These are phyloP conservation scores for Cryptomeria japonica DNA, from an alignment of 75 land plant genomes.

Conservation along the genomic window DNA sequence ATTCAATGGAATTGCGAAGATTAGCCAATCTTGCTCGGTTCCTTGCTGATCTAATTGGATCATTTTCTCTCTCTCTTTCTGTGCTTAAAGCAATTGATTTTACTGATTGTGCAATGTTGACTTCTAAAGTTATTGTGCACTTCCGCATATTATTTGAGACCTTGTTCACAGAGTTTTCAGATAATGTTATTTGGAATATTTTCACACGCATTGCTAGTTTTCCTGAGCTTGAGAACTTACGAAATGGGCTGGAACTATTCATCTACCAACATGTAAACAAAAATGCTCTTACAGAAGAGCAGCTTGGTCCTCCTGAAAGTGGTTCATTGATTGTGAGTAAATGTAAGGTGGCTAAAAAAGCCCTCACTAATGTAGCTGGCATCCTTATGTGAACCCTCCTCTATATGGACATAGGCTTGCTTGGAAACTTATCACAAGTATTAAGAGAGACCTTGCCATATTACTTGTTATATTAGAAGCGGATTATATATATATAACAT, in stretches of 20 bases:
- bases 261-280: slow-evolving; percentile 48
- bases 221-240: slow-evolving; percentile 64
- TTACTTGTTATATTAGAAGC: not conserved
- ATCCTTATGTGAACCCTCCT: slow-evolving; percentile 46
- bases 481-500: not conserved
- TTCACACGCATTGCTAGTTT: slow-evolving; percentile 75
- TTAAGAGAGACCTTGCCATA: not conserved
- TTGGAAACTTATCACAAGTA: not conserved
- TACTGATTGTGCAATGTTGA: slow-evolving; percentile 41
- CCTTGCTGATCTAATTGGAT: slow-evolving; percentile 63
- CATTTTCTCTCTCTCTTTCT: slow-evolving; percentile 71
- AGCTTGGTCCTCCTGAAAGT: slow-evolving; percentile 19
- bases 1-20: slow-evolving; percentile 64
- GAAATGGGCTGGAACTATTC: slow-evolving; percentile 62
- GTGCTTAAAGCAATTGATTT: slow-evolving; percentile 76
- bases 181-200: slow-evolving; percentile 62
- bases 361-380: slow-evolving; percentile 63
- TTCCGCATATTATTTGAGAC: slow-evolving; percentile 78
- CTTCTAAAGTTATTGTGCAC: slow-evolving; percentile 69
- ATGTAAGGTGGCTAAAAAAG: slow-evolving; percentile 70
- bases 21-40: slow-evolving; percentile 77
- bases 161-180: slow-evolving; percentile 50
- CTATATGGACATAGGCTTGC: not conserved
- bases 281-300: slow-evolving; percentile 6
- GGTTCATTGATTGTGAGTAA: slow-evolving; percentile 17